Conservation (phyloP, 2,329 filamentous ascomycete species). For the Sclerotinia spermophila region DNA sequence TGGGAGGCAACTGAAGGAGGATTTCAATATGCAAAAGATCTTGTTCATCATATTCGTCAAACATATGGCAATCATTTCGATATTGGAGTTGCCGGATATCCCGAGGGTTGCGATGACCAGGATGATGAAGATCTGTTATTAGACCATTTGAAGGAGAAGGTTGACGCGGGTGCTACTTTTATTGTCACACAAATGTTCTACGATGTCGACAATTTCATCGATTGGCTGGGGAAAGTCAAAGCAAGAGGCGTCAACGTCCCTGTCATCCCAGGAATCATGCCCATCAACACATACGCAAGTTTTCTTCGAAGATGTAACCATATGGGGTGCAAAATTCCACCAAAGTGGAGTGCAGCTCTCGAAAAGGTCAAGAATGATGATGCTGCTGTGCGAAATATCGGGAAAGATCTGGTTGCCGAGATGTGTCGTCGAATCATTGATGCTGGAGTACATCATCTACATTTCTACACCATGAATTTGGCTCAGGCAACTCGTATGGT, state of each 20-base stretch:
- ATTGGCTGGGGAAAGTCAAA: constrained; percentile 84
- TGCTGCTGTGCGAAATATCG: constrained; percentile 82
- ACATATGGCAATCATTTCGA: constrained; percentile 89
- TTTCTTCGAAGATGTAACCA: constrained; percentile 88
- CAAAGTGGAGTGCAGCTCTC: constrained; percentile 73
- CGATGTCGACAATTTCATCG: constrained; percentile 89
- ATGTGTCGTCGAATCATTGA: constrained; percentile 85
- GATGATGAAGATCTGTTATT: constrained; percentile 80
- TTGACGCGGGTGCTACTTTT: constrained; percentile 89
- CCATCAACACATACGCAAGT: constrained; percentile 90
- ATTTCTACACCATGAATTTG: constrained; percentile 99
- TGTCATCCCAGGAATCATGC: constrained; percentile 86
- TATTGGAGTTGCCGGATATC: constrained; percentile 95
- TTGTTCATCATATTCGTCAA: constrained; percentile 72
- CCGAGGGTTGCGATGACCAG: constrained; percentile 93
- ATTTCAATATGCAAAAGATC: constrained; percentile 88
- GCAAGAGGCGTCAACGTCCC: constrained; percentile 79
- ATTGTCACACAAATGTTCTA: constrained; percentile 99
- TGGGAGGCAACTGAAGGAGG: constrained; percentile 86
- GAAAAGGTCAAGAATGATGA: constrained; percentile 98
- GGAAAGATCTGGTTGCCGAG: constrained; percentile 79
- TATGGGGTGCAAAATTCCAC: constrained; percentile 81
- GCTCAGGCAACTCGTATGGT: constrained; percentile 92
- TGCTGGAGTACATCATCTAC: constrained; percentile 79
- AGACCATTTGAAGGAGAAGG: constrained; percentile 93